Conservation (phyloP, 1,139 yeast species). For the Sugiyamaella novakii region DNA sequence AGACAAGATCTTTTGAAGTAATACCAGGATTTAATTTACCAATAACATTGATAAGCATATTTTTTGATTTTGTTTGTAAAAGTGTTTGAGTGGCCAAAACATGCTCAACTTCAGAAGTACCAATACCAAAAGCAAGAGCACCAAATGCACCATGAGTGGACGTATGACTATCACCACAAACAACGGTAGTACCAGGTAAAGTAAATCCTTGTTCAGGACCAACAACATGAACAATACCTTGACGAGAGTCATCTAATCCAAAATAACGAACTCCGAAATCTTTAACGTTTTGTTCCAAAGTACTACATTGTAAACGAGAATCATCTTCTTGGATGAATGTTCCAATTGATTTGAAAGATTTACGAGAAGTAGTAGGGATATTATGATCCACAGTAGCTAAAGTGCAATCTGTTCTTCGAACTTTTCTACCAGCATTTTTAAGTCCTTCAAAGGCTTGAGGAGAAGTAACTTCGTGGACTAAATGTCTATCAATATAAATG, state of each 20-base stretch:
- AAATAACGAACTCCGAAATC: slow-evolving; percentile 87
- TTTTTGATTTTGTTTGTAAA: slow-evolving; percentile 91
- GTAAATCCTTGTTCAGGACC: slow-evolving; percentile 99
- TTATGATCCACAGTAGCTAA: slow-evolving; percentile 97
- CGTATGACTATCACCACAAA: slow-evolving; percentile 98
- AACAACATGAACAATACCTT: slow-evolving; percentile 96
- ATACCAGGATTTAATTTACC: slow-evolving; percentile 86
- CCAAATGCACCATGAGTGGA: slow-evolving; percentile 99
- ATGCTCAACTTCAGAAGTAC: slow-evolving; percentile 98
- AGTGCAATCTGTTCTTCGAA: slow-evolving; percentile 92
- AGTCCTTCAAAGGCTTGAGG: slow-evolving; percentile 99
- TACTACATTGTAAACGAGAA: slow-evolving; percentile 86
- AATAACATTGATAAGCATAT: slow-evolving; percentile 84
- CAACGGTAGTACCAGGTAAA: slow-evolving; percentile 96
- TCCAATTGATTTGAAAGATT: slow-evolving; percentile 67
- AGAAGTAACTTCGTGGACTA: slow-evolving; percentile 97
- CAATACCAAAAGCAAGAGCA: slow-evolving; percentile 96
- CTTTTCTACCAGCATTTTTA: slow-evolving; percentile 78
- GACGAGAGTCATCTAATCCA: slow-evolving; percentile 92
- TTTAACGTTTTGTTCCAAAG: slow-evolving; percentile 89
- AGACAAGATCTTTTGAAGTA: slow-evolving; percentile 91
- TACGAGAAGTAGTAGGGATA: slow-evolving; percentile 88
- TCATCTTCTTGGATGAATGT: slow-evolving; percentile 90
- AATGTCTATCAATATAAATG: slow-evolving; percentile 90
- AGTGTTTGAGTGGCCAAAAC: slow-evolving; percentile 96